These are phyloP conservation scores for Cordia subcordata DNA, from an alignment of 257 asterid genomes.

Conservation along the genomic window DNA sequence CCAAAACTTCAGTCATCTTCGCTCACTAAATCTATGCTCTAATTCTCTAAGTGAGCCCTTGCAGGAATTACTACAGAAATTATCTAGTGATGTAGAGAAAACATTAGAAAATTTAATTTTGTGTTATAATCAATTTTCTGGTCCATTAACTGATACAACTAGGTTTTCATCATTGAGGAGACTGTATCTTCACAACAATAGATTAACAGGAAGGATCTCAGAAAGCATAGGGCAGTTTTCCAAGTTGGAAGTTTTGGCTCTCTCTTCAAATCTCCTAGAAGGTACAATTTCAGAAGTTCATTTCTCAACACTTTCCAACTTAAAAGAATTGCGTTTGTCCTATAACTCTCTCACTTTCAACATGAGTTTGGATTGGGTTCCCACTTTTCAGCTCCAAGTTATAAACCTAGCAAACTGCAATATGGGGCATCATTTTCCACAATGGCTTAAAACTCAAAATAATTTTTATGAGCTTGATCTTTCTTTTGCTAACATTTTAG, in stretches of 20 bases:
- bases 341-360: conserved; percentile 13
- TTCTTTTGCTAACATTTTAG: conserved; percentile 11
- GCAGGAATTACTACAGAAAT: not conserved
- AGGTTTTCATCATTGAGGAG: conserved; percentile 3
- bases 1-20: conserved; percentile 6
- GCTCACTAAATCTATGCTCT: not conserved
- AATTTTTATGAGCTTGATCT: conserved; percentile 22
- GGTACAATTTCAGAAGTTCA: too few relatives aligned
- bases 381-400: conserved; percentile 14
- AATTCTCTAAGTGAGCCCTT: not conserved
- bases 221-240: conserved; percentile 16
- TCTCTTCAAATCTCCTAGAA: not conserved
- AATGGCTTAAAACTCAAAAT: too few relatives aligned
- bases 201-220: conserved; percentile 2
- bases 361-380: conserved; percentile 18
- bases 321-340: conserved; percentile 11
- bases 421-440: conserved; percentile 21
- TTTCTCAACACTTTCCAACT: conserved; percentile 3
- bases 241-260: conserved; percentile 4
- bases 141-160: not conserved
- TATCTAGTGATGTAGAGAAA: not conserved
- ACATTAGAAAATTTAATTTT: conserved; percentile 7
- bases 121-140: conserved; percentile 10
- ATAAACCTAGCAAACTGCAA: conserved; percentile 10
- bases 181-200: conserved; percentile 1